A percentile compares a stretch with the other conserved stretches of the same genome.
Conservation (phyloP, 306 rosid species). For the Vigna angularis region DNA sequence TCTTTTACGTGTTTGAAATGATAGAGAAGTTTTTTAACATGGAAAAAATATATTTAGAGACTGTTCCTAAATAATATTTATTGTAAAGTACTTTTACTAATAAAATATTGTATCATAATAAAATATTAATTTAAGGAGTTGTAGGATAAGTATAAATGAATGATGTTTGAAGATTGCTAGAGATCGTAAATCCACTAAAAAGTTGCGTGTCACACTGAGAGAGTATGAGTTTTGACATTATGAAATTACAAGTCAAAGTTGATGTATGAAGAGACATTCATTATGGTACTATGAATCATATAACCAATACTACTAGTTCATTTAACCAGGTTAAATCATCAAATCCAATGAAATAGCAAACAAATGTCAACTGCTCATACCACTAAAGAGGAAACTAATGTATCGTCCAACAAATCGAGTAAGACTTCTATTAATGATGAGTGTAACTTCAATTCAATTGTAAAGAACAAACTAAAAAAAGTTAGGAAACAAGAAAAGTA, state of each 20-base stretch:
- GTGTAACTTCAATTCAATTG: too few species aligned
- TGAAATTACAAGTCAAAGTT: slow-evolving; percentile 32
- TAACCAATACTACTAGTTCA: not conserved
- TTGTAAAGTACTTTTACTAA: too few species aligned
- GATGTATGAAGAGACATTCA: not conserved
- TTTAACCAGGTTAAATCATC: not conserved
- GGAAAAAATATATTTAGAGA: too few species aligned
- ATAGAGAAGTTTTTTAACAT: not conserved
- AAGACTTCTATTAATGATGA: too few species aligned
- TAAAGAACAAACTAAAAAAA: too few species aligned
- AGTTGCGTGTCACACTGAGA: slow-evolving; percentile 28
- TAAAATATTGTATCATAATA: too few species aligned
- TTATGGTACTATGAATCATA: not conserved
- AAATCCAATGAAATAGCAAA: not conserved
- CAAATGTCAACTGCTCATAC: not conserved
- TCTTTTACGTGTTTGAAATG: slow-evolving; percentile 38
- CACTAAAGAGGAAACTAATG: too few species aligned
- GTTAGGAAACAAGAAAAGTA: too few species aligned
- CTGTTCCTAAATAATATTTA: too few species aligned
- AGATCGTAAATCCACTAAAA: slow-evolving; percentile 40
- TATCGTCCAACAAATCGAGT: too few species aligned
- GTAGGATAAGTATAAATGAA: too few species aligned
- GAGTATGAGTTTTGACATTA: slow-evolving; percentile 26
- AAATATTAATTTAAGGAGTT: too few species aligned
- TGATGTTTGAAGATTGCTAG: slow-evolving; percentile 26